phyloP scores from a whole-genome alignment of 805 yeast genomes.

The Barnettozyma botsteinii region DNA sequence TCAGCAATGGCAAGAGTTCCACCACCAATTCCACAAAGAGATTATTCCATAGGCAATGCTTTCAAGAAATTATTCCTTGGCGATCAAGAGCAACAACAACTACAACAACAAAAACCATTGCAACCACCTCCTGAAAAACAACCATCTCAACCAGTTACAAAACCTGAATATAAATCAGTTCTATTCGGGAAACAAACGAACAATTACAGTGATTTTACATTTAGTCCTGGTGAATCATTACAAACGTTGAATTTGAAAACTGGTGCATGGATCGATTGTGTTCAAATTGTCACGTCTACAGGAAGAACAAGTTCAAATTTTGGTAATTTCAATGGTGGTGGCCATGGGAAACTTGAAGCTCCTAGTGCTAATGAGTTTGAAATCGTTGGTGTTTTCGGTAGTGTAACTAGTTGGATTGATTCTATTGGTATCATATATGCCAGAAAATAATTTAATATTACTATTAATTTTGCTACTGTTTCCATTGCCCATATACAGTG shows the following conservation, averaged over 20 bases:
- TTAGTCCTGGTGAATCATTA: constrained; percentile 56
- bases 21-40: constrained; percentile 45
- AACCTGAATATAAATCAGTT: constrained; percentile 8
- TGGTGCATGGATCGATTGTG: constrained; percentile 89
- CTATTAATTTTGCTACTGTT: too few species aligned
- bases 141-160: neutral
- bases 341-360: constrained; percentile 48
- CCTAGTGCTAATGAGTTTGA: constrained; percentile 49
- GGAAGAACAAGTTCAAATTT: constrained; percentile 50
- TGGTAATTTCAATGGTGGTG: constrained; percentile 71
- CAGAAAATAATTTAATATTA: constrained; percentile 5
- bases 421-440: constrained; percentile 67
- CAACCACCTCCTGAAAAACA: constrained; percentile 4
- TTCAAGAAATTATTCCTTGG: constrained; percentile 14
- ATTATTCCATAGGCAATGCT: constrained; percentile 30
- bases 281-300: constrained; percentile 59
- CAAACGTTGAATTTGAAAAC: constrained; percentile 56
- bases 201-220: constrained; percentile 47
- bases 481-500: too few species aligned
- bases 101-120: neutral
- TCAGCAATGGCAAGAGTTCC: constrained; percentile 17
- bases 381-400: constrained; percentile 70
- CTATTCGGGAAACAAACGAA: constrained; percentile 49
- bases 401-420: constrained; percentile 62
- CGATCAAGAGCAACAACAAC: neutral